Evolutionary conservation across 2,329 filamentous ascomycete species (phyloP).

Genomic region (Cercospora nicotianae): DNA sequence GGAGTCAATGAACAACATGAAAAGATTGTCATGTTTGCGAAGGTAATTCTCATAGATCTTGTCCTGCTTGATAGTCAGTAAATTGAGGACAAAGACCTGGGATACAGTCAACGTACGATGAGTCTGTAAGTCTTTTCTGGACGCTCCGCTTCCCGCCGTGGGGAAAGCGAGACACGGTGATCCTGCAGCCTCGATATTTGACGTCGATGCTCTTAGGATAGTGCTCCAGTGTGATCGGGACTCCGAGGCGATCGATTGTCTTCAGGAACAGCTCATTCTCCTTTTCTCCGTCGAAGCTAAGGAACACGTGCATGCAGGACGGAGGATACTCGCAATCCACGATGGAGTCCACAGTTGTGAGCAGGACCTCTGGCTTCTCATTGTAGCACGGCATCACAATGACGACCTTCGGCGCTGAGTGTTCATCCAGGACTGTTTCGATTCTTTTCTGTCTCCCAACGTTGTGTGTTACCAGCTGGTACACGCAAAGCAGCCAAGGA

Average conservation of each 20-base stretch:
- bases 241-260: slow-evolving; percentile 80
- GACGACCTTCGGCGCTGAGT: slow-evolving; percentile 87
- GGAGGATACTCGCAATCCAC: slow-evolving; percentile 92
- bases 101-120: slow-evolving; percentile 49
- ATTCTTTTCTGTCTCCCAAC: slow-evolving; percentile 79
- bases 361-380: slow-evolving; percentile 78
- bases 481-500: slow-evolving; percentile 91
- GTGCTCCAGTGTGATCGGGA: slow-evolving; percentile 70
- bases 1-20: slow-evolving; percentile 95
- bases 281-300: slow-evolving; percentile 89
- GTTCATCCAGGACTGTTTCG: slow-evolving; percentile 79
- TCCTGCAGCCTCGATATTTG: slow-evolving; percentile 74
- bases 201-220: slow-evolving; percentile 93
- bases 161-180: slow-evolving; percentile 88
- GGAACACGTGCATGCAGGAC: slow-evolving; percentile 88
- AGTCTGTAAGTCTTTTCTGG: slow-evolving; percentile 91
- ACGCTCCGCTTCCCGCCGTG: slow-evolving; percentile 93
- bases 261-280: slow-evolving; percentile 87
- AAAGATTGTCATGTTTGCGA: slow-evolving; percentile 84
- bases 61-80: slow-evolving; percentile 49
- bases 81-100: neutral
- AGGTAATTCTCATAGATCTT: slow-evolving; percentile 87
- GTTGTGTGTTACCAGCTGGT: slow-evolving; percentile 83
- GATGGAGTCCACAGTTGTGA: slow-evolving; percentile 86
- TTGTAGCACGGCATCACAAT: slow-evolving; percentile 98